Evolutionary conservation across 331 rosid genomes (phyloP).

Genomic region (Quercus lobata): DNA sequence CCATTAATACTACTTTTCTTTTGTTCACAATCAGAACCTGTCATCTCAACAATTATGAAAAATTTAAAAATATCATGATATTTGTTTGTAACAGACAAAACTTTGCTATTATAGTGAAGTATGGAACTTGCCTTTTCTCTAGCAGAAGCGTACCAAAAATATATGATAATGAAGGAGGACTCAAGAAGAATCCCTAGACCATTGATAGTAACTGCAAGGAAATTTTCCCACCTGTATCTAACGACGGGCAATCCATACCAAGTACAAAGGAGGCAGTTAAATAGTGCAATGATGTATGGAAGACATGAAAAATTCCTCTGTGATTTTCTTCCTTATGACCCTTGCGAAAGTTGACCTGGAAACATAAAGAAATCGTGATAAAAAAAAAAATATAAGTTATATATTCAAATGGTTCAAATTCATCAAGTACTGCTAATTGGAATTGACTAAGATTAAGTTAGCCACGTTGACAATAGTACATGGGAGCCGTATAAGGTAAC

Average conservation of each 20-base stretch:
- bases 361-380: background rate
- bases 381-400: background rate
- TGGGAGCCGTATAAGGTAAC: slow-evolving; percentile 57
- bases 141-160: slow-evolving; percentile 17
- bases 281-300: slow-evolving; percentile 59
- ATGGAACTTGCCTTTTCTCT: slow-evolving; percentile 39
- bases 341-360: slow-evolving; percentile 59
- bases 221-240: slow-evolving; percentile 67
- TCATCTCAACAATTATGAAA: too few relatives aligned
- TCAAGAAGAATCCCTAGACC: slow-evolving; percentile 66
- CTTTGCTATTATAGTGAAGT: background rate
- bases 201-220: slow-evolving; percentile 61
- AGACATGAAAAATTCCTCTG: slow-evolving; percentile 73
- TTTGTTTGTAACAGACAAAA: background rate
- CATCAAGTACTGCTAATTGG: background rate
- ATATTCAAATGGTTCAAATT: background rate
- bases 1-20: too few relatives aligned
- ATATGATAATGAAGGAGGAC: slow-evolving; percentile 60
- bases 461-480: slow-evolving; percentile 27
- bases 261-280: slow-evolving; percentile 61
- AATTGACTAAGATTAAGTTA: background rate
- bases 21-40: too few relatives aligned
- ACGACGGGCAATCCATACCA: slow-evolving; percentile 79
- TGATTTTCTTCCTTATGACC: slow-evolving; percentile 66
- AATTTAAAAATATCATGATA: too few relatives aligned